phyloP scores from a whole-genome alignment of 352 stramenopile species.

The Ophiocytium majus region DNA sequence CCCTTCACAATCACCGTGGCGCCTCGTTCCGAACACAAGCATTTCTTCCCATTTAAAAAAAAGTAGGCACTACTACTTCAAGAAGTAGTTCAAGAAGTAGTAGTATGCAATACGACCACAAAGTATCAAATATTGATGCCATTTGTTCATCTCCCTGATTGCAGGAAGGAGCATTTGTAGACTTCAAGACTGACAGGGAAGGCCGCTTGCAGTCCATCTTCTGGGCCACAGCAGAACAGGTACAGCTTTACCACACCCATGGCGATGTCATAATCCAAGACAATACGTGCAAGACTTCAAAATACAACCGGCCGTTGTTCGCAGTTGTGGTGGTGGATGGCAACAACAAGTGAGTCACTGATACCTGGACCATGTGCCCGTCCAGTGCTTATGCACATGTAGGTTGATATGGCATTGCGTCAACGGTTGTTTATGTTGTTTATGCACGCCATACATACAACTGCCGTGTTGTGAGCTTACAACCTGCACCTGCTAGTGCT shows the following conservation, averaged over 20 bases:
- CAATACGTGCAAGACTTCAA: not conserved
- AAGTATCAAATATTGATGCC: no score
- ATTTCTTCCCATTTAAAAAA: no score
- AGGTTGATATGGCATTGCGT: not conserved
- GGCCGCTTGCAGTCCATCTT: not conserved
- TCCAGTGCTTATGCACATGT: not conserved
- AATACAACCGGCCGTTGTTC: not conserved
- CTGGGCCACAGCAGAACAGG: not conserved
- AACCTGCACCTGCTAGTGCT: no score
- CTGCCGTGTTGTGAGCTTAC: no score
- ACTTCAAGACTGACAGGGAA: not conserved
- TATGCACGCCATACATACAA: no score
- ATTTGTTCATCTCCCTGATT: no score
- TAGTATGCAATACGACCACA: no score
- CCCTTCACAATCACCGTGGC: no score
- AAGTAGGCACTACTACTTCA: no score
- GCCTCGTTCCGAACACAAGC: no score
- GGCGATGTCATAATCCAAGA: not conserved
- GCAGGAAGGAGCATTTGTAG: not conserved
- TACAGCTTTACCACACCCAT: not conserved
- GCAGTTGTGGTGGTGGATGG: not conserved
- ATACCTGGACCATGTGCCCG: not conserved
- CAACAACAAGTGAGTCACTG: conserved; percentile 1
- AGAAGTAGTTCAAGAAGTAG: no score
- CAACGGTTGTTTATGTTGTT: not conserved